These are phyloP conservation scores for Ganoderma lucidum DNA, from an alignment of 1,284 basidiomycete genomes.

Conservation along the genomic window DNA sequence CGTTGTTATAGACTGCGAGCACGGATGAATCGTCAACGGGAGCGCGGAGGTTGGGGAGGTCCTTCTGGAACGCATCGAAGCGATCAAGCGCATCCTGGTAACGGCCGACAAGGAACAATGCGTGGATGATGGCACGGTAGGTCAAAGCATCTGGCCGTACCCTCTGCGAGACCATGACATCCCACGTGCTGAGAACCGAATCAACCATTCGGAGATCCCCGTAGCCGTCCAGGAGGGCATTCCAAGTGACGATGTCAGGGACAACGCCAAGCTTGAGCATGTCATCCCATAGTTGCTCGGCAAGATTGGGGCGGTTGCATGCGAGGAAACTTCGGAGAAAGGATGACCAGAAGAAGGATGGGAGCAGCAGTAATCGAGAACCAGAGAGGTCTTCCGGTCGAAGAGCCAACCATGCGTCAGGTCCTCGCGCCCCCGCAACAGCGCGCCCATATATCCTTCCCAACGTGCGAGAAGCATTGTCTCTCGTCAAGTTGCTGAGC, in stretches of 20 bases:
- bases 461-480: conserved; percentile 44
- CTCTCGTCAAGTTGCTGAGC: conserved; percentile 52
- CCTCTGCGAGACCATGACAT: conserved; percentile 59
- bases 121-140: conserved; percentile 68
- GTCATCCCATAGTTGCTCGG: conserved; percentile 69
- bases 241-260: conserved; percentile 66
- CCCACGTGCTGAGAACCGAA: conserved; percentile 64
- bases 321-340: conserved; percentile 69
- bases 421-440: conserved; percentile 56
- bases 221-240: conserved; percentile 68
- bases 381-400: conserved; percentile 44
- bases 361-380: conserved; percentile 56
- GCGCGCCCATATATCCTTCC: conserved; percentile 57
- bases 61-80: conserved; percentile 58
- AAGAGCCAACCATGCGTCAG: conserved; percentile 55
- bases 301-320: conserved; percentile 60
- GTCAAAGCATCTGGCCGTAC: conserved; percentile 61
- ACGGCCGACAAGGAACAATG: conserved; percentile 57
- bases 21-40: conserved; percentile 23
- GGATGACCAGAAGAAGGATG: conserved; percentile 64
- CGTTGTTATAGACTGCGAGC: conserved; percentile 67
- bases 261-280: conserved; percentile 56
- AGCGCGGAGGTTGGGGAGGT: conserved; percentile 9
- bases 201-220: conserved; percentile 54
- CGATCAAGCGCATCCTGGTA: conserved; percentile 54